Percentiles rank a stretch among this genome's conserved stretches.
Evolutionary conservation across 139 green algal genomes (phyloP).

Genomic region (Chlamydomonas sphaeroides): DNA sequence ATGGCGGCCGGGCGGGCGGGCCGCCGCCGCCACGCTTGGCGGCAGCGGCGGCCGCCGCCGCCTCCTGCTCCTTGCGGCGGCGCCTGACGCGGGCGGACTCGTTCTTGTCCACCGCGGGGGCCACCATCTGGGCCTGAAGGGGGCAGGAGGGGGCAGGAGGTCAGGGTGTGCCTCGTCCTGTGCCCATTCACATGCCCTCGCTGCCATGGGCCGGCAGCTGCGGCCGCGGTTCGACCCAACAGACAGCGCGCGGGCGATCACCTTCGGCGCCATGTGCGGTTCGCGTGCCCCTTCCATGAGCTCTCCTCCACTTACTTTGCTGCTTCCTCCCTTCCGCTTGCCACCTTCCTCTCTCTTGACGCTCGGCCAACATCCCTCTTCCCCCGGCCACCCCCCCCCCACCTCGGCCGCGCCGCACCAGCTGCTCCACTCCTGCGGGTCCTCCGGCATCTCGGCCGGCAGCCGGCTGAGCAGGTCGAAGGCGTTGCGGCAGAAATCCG

Average conservation of each 20-base stretch:
- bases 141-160: neutral
- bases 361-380: too few species aligned
- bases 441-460: conserved; percentile 1
- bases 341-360: too few species aligned
- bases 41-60: neutral
- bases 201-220: too few species aligned
- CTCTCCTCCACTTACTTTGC: too few species aligned
- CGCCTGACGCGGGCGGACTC: conserved; percentile 66
- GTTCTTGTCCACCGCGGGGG: conserved; percentile 44
- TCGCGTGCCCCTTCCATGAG: too few species aligned
- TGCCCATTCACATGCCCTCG: too few species aligned
- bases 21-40: neutral
- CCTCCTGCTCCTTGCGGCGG: conserved; percentile 65
- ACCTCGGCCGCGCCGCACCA: conserved; percentile 81
- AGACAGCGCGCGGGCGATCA: too few species aligned
- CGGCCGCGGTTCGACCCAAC: too few species aligned
- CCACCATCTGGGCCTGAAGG: conserved; percentile 53
- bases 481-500: conserved; percentile 47
- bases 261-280: too few species aligned
- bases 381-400: neutral
- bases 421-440: conserved; percentile 49
- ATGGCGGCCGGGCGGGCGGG: neutral
- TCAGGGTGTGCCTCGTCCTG: too few species aligned
- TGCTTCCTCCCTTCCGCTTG: too few species aligned
- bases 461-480: conserved; percentile 56